Conservation (phyloP, 108 stramenopile genomes). For the Thalassiosira profunda region DNA sequence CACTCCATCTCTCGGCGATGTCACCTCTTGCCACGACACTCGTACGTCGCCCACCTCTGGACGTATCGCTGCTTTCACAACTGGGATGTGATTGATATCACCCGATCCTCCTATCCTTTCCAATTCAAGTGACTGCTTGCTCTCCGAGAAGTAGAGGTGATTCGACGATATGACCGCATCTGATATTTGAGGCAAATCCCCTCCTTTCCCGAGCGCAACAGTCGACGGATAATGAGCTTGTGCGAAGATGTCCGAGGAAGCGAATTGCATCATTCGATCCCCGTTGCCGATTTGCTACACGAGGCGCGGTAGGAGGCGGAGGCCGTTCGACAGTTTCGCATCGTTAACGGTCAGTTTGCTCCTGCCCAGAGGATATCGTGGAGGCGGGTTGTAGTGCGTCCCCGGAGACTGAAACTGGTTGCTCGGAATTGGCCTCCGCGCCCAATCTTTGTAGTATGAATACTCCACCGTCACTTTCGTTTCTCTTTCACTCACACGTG, state of each 20-base stretch:
- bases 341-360: background rate
- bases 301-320: constrained; percentile 1
- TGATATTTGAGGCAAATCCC: background rate
- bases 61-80: background rate
- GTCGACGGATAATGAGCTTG: too few species aligned
- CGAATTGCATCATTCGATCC: too few species aligned
- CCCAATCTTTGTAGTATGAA: constrained; percentile 7
- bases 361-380: background rate
- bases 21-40: constrained; percentile 8
- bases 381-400: constrained; percentile 1
- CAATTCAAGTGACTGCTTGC: background rate
- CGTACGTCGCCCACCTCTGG: constrained; percentile 11
- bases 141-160: constrained; percentile 5
- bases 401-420: background rate
- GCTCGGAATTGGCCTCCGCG: background rate
- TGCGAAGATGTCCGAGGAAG: too few species aligned
- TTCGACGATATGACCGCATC: constrained; percentile 4
- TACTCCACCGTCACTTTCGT: constrained; percentile 8
- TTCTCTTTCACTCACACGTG: constrained; percentile 2
- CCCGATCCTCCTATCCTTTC: background rate
- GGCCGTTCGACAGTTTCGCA: background rate
- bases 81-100: background rate
- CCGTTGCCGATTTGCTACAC: constrained; percentile 5
- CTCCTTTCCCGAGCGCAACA: background rate
- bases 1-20: constrained; percentile 8